Evolutionary conservation across 2,329 filamentous ascomycete species (phyloP).

Genomic region (Fonsecaea multimorphosa): DNA sequence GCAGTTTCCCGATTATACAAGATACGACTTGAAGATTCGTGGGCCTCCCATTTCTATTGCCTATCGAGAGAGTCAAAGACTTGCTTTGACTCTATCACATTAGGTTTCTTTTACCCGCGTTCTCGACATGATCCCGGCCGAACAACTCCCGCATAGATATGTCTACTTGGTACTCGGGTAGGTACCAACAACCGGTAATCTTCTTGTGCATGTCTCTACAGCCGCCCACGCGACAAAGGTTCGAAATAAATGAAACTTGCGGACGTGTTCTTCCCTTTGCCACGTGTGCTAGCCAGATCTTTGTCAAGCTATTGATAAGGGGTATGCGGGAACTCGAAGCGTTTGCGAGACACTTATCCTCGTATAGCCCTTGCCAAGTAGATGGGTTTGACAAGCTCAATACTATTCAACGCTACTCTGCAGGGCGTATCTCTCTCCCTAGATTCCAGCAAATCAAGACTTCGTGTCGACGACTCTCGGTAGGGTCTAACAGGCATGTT

Average conservation of each 20-base stretch:
- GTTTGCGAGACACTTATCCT: slow-evolving; percentile 5
- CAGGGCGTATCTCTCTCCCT: slow-evolving; percentile 15
- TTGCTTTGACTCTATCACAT: neutral
- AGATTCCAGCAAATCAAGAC: slow-evolving; percentile 1
- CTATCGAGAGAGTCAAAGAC: neutral
- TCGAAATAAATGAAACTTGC: neutral
- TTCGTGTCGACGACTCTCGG: too few species aligned
- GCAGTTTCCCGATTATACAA: too few species aligned
- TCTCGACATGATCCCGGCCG: neutral
- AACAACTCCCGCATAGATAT: neutral
- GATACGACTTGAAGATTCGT: too few species aligned
- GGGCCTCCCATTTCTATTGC: neutral
- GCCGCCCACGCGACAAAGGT: neutral
- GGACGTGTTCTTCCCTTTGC: neutral
- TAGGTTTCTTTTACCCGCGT: neutral
- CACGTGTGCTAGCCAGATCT: slow-evolving; percentile 9
- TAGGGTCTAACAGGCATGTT: neutral
- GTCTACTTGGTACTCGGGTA: neutral
- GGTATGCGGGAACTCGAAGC: neutral
- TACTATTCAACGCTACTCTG: slow-evolving; percentile 1
- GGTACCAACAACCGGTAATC: neutral
- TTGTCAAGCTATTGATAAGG: slow-evolving; percentile 3
- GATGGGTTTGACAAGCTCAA: slow-evolving; percentile 3
- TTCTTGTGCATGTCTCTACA: neutral
- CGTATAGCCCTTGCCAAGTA: neutral